phyloP scores from a whole-genome alignment of 177 flowering plant species.

The Telopea speciosissima region DNA sequence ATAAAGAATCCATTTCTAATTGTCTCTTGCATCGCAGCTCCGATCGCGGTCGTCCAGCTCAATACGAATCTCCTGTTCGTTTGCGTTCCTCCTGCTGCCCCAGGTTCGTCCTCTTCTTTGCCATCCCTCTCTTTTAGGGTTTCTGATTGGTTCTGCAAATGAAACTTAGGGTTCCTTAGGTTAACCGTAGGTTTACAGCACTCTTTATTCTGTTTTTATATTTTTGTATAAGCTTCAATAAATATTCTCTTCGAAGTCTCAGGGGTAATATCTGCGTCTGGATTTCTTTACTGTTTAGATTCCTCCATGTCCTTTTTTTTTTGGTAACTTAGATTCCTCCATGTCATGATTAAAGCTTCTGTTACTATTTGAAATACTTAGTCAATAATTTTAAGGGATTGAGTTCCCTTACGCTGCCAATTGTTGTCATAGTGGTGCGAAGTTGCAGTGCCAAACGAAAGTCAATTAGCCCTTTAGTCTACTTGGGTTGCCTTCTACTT shows the following conservation, averaged over 20 bases:
- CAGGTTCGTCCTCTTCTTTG: constrained; percentile 1
- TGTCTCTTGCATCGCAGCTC: not conserved
- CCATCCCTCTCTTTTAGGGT: not conserved
- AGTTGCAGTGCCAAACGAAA: not conserved
- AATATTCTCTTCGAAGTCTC: not conserved
- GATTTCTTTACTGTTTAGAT: not conserved
- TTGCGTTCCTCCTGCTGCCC: not conserved
- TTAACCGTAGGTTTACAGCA: not conserved
- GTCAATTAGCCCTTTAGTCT: not conserved
- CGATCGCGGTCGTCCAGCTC: constrained; percentile 2
- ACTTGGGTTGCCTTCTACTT: not conserved
- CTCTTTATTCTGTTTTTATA: not conserved
- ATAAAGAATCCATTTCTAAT: not conserved
- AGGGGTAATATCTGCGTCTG: not conserved
- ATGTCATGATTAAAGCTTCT: not conserved
- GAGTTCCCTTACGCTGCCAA: not conserved
- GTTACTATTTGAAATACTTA: not conserved
- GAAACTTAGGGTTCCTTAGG: constrained; percentile 2
- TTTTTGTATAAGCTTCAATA: not conserved
- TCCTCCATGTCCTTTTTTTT: not conserved
- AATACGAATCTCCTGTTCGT: not conserved
- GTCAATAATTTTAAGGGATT: not conserved
- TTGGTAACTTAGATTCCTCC: not conserved
- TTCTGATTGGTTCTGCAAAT: not conserved
- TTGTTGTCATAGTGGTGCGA: not conserved